Evolutionary conservation across 1,284 basidiomycete species (phyloP), one percentile per base, ranked within the genome.

Genomic region (Gomphus sp.): DNA sequence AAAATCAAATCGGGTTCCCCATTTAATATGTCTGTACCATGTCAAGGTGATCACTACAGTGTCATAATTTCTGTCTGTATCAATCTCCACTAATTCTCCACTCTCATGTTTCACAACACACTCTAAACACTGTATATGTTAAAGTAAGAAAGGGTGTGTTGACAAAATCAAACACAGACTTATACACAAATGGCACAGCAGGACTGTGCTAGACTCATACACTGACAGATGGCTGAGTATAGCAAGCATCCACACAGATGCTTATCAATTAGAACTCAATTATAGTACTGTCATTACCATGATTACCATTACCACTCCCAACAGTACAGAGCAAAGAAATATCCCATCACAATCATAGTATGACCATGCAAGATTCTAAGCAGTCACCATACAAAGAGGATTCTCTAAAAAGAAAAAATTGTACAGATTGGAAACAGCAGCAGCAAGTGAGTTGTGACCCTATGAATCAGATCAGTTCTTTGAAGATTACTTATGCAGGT

Each of bases 401-500:
- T 34, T 25, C 41, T 12, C 43, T 55, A 10, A 6, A 66, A 28
- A 60, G 73, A 44, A 73, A 72, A 61, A 73, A 82, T 33, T 80
- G 79, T 67, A 84, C 85, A 10, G 88, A 90, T 64, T 89, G 87
- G 79, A 90, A 90, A 69, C 77, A 87, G 56, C 76, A 80, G 63
- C 88, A 90, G 70, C 74, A 76, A 54, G 88, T 89, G 61, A 84
- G 50, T n/a, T 43, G 34, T 4, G 59, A 55, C 5, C 48, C 45
- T 56, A 53, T 28, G 6, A 8, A 47, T 39, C 45, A 5, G 56
- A 22, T 33, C 3, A 14, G 28, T 7, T 10, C 25, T 22, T 50
- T 4, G 4, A n/a, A 6, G 16, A 9, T 16, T 52, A 18, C 34
- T 43, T 43, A 55, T 62, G 52, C 16, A 60, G 60, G 37, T 58